phyloP scores from a whole-genome alignment of 768 basidiomycete species.

The Terana coerulea region DNA sequence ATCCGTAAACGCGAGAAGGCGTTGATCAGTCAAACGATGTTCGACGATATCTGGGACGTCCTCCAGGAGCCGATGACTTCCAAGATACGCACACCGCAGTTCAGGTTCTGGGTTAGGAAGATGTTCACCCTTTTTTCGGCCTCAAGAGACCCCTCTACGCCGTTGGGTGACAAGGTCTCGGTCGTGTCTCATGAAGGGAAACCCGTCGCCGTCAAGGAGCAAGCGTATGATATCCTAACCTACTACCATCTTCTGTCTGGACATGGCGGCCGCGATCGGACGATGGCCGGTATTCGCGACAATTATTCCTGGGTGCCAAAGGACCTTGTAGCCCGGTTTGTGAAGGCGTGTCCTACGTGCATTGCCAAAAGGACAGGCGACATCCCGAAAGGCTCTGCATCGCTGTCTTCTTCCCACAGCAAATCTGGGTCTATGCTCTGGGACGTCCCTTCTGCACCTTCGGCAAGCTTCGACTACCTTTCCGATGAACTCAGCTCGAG shows the following conservation, averaged over 20 bases:
- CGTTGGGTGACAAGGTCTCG: constrained; percentile 20
- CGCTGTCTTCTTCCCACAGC: neutral
- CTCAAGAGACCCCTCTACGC: neutral
- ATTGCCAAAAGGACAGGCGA: constrained; percentile 35
- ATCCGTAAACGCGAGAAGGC: constrained; percentile 62
- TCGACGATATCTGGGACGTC: constrained; percentile 70
- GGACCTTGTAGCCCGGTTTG: constrained; percentile 74
- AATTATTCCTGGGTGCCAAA: constrained; percentile 85
- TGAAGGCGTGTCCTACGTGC: constrained; percentile 79
- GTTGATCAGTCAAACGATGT: constrained; percentile 65
- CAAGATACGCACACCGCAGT: constrained; percentile 55
- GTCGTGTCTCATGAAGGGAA: constrained; percentile 69
- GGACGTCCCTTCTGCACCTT: neutral
- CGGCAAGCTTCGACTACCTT: neutral
- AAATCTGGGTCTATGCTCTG: neutral
- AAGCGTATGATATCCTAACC: constrained; percentile 74
- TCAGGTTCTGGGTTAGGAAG: constrained; percentile 81
- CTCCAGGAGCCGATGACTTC: constrained; percentile 48
- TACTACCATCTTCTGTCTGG: constrained; percentile 62
- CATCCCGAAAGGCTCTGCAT: neutral
- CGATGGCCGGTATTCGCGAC: constrained; percentile 57
- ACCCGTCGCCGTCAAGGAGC: constrained; percentile 73
- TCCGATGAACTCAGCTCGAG: neutral
- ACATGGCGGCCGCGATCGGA: constrained; percentile 81
- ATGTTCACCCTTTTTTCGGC: constrained; percentile 55